Evolutionary conservation across 2,329 filamentous ascomycete genomes (phyloP).

Genomic region (Microcyclosporella mali): DNA sequence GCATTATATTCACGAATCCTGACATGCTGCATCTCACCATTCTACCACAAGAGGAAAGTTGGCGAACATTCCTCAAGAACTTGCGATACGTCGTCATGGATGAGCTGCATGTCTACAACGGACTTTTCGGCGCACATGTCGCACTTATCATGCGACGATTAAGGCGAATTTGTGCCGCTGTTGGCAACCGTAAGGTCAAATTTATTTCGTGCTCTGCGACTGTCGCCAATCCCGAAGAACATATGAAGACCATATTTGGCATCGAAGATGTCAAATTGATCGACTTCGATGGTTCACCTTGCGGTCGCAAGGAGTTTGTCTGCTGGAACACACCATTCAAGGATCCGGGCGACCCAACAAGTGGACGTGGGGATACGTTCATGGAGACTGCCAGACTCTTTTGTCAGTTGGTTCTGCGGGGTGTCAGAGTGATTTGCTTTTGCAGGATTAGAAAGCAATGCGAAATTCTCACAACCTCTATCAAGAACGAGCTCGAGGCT

Average conservation of each 20-base stretch:
- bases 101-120: conserved; percentile 94
- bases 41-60: conserved; percentile 81
- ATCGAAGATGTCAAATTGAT: conserved; percentile 73
- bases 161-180: conserved; percentile 77
- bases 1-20: conserved; percentile 95
- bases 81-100: conserved; percentile 78
- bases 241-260: conserved; percentile 93
- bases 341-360: conserved; percentile 78
- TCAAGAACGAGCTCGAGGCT: conserved; percentile 68
- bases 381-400: conserved; percentile 85
- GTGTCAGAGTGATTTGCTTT: conserved; percentile 88
- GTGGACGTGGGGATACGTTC: conserved; percentile 75
- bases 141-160: conserved; percentile 90
- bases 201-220: conserved; percentile 97
- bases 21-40: conserved; percentile 97
- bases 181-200: conserved; percentile 77
- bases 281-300: conserved; percentile 88
- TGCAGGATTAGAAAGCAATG: conserved; percentile 83
- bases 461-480: conserved; percentile 72
- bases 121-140: conserved; percentile 86
- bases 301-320: conserved; percentile 86
- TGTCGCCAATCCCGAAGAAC: conserved; percentile 82
- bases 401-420: conserved; percentile 79
- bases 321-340: conserved; percentile 98
- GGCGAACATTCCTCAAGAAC: conserved; percentile 83